These are phyloP conservation scores for Terana coerulea DNA, from an alignment of 768 basidiomycete genomes.

Conservation along the genomic window DNA sequence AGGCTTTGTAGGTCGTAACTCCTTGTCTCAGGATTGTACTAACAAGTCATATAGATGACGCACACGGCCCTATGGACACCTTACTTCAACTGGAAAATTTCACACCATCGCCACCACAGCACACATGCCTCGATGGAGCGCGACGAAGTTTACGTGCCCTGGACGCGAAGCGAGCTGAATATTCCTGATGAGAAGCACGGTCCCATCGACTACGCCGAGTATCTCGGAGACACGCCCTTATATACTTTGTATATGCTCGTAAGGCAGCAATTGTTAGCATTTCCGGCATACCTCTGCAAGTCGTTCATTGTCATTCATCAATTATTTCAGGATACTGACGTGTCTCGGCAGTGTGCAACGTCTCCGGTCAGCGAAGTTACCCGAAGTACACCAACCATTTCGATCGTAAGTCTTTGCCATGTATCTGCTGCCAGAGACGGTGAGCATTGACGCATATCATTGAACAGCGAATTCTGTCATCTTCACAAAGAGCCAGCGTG, in stretches of 20 bases:
- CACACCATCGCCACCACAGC: conserved; percentile 67
- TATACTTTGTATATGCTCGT: conserved; percentile 54
- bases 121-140: conserved; percentile 71
- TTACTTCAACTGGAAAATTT: conserved; percentile 66
- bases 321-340: no score
- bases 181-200: conserved; percentile 37
- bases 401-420: conserved; percentile 42
- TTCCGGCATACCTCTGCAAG: conserved; percentile 59
- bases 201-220: conserved; percentile 48
- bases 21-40: no score
- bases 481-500: conserved; percentile 49
- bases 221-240: conserved; percentile 57
- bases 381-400: conserved; percentile 67
- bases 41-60: conserved; percentile 9
- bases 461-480: conserved; percentile 48
- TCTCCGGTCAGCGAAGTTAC: conserved; percentile 56
- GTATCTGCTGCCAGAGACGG: background rate
- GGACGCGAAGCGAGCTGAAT: conserved; percentile 52
- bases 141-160: conserved; percentile 75
- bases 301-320: conserved; percentile 25
- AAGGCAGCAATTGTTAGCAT: conserved; percentile 54
- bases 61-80: conserved; percentile 46
- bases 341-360: conserved; percentile 46
- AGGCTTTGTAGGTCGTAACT: conserved; percentile 33
- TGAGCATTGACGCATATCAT: background rate